Percentiles rank a stretch among this genome's conserved stretches.
Evolutionary conservation across 805 yeast species (phyloP).

Genomic region (Cyberlindnera mississippiensis): DNA sequence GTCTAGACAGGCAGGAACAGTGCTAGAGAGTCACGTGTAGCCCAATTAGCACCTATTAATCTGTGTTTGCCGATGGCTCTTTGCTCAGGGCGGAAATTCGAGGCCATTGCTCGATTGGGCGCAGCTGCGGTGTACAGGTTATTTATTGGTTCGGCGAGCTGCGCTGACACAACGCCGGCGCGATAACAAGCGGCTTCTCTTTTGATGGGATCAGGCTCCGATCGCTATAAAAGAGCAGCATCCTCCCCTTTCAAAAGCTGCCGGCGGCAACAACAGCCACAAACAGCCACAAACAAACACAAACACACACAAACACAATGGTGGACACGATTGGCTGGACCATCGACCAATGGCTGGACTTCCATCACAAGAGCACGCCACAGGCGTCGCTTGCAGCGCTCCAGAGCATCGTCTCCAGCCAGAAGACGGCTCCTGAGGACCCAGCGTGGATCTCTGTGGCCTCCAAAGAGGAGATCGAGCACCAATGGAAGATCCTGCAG

Average conservation of each 20-base stretch:
- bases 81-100: too few relatives aligned
- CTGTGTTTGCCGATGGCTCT: too few relatives aligned
- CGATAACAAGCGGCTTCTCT: slow-evolving; percentile 9
- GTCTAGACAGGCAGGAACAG: neutral
- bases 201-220: neutral
- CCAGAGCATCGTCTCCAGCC: slow-evolving; percentile 41
- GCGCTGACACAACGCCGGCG: slow-evolving; percentile 14
- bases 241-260: neutral
- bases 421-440: slow-evolving; percentile 47
- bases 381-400: slow-evolving; percentile 54
- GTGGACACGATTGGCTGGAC: slow-evolving; percentile 63
- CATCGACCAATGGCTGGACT: slow-evolving; percentile 68
- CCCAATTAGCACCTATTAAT: too few relatives aligned
- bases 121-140: too few relatives aligned
- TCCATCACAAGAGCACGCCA: slow-evolving; percentile 60
- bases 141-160: slow-evolving; percentile 11
- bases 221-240: slow-evolving; percentile 1
- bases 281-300: neutral
- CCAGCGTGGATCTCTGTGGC: slow-evolving; percentile 93
- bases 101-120: too few relatives aligned
- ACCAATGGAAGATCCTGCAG: slow-evolving; percentile 78
- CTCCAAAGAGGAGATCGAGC: slow-evolving; percentile 52
- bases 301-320: slow-evolving; percentile 9
- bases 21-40: too few relatives aligned
- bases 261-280: neutral